Conservation (phyloP, 2,329 filamentous ascomycete genomes). For the Huntiella decipiens region DNA sequence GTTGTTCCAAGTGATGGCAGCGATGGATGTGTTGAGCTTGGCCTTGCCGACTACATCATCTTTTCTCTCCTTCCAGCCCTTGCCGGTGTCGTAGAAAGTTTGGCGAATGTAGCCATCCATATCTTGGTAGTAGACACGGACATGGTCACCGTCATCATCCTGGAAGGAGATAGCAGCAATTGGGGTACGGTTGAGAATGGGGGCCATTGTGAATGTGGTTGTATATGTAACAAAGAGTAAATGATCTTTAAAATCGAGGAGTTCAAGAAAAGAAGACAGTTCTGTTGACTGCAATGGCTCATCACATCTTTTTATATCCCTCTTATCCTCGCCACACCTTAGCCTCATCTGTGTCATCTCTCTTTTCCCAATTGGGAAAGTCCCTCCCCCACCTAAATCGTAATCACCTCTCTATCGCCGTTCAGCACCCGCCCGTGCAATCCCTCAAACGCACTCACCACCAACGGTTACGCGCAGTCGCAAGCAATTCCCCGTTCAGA, state of each 20-base stretch:
- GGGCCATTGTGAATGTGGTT: slow-evolving; percentile 6
- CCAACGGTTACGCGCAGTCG: no score
- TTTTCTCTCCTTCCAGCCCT: slow-evolving; percentile 11
- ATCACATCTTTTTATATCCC: not conserved
- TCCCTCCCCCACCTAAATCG: no score
- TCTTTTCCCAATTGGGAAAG: no score
- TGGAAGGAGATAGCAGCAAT: slow-evolving; percentile 10
- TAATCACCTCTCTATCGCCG: no score
- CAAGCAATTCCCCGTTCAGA: no score
- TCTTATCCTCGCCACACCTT: no score
- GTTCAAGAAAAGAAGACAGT: no score
- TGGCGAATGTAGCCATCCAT: slow-evolving; percentile 11
- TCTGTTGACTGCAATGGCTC: no score
- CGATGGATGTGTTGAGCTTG: slow-evolving; percentile 10
- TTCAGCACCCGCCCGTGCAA: no score
- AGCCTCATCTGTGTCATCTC: no score
- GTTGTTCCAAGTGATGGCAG: slow-evolving; percentile 11
- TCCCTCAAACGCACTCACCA: no score
- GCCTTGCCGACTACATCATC: slow-evolving; percentile 10
- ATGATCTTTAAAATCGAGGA: no score
- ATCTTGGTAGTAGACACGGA: slow-evolving; percentile 11
- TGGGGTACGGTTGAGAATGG: slow-evolving; percentile 10
- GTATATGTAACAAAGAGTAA: not conserved
- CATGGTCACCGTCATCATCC: slow-evolving; percentile 11
- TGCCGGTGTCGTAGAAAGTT: slow-evolving; percentile 11